Evolutionary conservation across 345 rosid species (phyloP).

Genomic region (Camelina sativa): DNA sequence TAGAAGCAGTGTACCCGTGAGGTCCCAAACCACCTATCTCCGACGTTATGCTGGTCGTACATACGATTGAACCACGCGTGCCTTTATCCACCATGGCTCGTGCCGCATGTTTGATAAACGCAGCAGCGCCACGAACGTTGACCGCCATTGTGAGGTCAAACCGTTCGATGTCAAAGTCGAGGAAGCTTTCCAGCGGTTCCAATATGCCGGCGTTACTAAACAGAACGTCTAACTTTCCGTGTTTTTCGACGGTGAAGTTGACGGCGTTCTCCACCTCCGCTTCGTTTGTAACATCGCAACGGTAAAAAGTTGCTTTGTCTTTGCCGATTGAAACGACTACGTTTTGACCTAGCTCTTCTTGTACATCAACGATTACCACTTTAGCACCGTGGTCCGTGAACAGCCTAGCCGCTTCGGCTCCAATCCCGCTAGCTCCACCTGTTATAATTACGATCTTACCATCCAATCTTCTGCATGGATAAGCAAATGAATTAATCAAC

Average conservation of each 20-base stretch:
- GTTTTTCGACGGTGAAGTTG: slow-evolving; percentile 48
- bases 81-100: slow-evolving; percentile 68
- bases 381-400: slow-evolving; percentile 70
- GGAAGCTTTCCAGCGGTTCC: slow-evolving; percentile 57
- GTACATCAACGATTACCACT: slow-evolving; percentile 49
- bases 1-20: slow-evolving; percentile 68
- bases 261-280: slow-evolving; percentile 66
- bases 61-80: slow-evolving; percentile 69
- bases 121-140: slow-evolving; percentile 73
- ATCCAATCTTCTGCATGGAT: slow-evolving; percentile 52
- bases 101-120: slow-evolving; percentile 75
- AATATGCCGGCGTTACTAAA: slow-evolving; percentile 81
- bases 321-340: slow-evolving; percentile 51
- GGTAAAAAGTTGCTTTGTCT: slow-evolving; percentile 52
- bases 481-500: not conserved
- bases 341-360: slow-evolving; percentile 62
- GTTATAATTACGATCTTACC: slow-evolving; percentile 88
- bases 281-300: slow-evolving; percentile 76
- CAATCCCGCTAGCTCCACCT: slow-evolving; percentile 90
- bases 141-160: slow-evolving; percentile 66
- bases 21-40: slow-evolving; percentile 58
- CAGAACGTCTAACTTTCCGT: slow-evolving; percentile 65
- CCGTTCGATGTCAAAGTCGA: slow-evolving; percentile 57
- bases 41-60: slow-evolving; percentile 66
- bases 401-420: slow-evolving; percentile 66